These are phyloP conservation scores for Rhodotorula toruloides DNA, from an alignment of 768 basidiomycete species.

Conservation along the genomic window DNA sequence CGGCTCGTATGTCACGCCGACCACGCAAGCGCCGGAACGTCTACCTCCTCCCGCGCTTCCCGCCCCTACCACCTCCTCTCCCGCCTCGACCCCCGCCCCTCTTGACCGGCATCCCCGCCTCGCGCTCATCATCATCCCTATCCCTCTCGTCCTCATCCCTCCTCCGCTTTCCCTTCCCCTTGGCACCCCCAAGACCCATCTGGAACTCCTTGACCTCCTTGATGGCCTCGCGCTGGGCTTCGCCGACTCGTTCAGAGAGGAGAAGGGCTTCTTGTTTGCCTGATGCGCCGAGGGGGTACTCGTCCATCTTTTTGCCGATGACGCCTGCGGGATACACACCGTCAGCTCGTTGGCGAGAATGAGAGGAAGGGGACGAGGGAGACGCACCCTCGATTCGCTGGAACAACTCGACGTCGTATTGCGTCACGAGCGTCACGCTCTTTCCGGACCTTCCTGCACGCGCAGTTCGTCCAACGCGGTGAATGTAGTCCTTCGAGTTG, in stretches of 20 bases:
- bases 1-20: not conserved
- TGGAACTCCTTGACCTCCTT: slow-evolving; percentile 75
- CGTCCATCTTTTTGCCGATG: slow-evolving; percentile 82
- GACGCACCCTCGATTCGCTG: slow-evolving; percentile 73
- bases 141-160: slow-evolving; percentile 90
- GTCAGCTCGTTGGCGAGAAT: too few relatives aligned
- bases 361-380: too few relatives aligned
- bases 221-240: slow-evolving; percentile 67
- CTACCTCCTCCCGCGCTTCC: not conserved
- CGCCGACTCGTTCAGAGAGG: slow-evolving; percentile 78
- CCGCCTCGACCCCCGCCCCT: not conserved
- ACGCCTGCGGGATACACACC: slow-evolving; percentile 50
- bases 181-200: slow-evolving; percentile 51
- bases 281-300: slow-evolving; percentile 60
- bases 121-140: slow-evolving; percentile 63
- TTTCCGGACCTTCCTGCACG: slow-evolving; percentile 96
- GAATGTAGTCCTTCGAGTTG: slow-evolving; percentile 98
- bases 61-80: not conserved
- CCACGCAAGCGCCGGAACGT: not conserved
- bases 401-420: slow-evolving; percentile 94
- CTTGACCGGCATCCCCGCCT: slow-evolving; percentile 64
- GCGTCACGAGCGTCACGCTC: slow-evolving; percentile 93
- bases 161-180: slow-evolving; percentile 52
- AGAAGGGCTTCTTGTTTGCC: slow-evolving; percentile 84
- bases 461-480: slow-evolving; percentile 94